These are phyloP conservation scores for Teunomyces tritomae DNA, from an alignment of 805 yeast genomes.

Conservation along the genomic window DNA sequence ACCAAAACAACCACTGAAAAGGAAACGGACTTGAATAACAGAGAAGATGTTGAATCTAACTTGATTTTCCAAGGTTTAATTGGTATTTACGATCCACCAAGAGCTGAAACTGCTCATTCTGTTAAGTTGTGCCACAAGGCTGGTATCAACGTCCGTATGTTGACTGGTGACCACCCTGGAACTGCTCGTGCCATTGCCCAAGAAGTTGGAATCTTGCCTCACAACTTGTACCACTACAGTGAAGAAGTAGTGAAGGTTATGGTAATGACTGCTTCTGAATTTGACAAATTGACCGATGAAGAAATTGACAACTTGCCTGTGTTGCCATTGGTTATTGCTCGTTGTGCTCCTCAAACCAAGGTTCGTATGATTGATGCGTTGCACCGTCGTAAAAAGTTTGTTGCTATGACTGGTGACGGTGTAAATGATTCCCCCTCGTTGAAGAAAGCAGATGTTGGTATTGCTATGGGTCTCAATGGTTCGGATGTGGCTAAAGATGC, in stretches of 20 bases:
- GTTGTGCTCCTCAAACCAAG: conserved; percentile 42
- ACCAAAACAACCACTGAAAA: conserved; percentile 26
- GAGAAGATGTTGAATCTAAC: conserved; percentile 47
- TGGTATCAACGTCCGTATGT: conserved; percentile 77
- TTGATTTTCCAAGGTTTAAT: conserved; percentile 64
- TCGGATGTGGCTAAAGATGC: conserved; percentile 87
- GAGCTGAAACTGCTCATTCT: conserved; percentile 63
- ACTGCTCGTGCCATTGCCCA: conserved; percentile 79
- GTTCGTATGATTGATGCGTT: conserved; percentile 42
- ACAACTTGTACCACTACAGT: conserved; percentile 53
- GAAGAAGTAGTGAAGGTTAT: conserved; percentile 51
- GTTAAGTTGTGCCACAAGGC: conserved; percentile 69
- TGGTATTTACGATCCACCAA: conserved; percentile 81
- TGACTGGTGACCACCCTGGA: conserved; percentile 78
- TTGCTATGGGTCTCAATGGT: conserved; percentile 78
- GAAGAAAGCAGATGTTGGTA: conserved; percentile 76
- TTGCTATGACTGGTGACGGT: conserved; percentile 58
- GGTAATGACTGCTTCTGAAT: conserved; percentile 39
- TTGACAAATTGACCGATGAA: conserved; percentile 29
- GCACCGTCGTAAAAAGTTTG: conserved; percentile 35
- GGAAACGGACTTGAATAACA: conserved; percentile 16
- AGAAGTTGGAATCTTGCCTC: conserved; percentile 71
- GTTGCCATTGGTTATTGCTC: conserved; percentile 39
- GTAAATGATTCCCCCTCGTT: conserved; percentile 79
- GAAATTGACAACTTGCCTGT: conserved; percentile 36